Evolutionary conservation across 148 eudicot genomes (phyloP), one percentile per base, ranked within the genome.

Genomic region (Chenopodium quinoa): DNA sequence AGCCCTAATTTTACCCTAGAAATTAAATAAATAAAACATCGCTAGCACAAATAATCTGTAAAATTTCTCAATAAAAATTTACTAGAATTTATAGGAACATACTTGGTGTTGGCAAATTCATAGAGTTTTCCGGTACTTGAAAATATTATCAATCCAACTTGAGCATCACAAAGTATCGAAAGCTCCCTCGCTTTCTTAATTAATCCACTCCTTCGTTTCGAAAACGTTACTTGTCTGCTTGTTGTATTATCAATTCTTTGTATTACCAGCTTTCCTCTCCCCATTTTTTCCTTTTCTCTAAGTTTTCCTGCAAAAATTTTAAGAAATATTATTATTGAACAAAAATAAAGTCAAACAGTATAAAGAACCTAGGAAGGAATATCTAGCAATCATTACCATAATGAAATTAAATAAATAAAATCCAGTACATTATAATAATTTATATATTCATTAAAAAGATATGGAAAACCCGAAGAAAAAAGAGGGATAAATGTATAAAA

Each of bases 191-290:
- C 84, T 58, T 82, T 82, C 75, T 76, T 82, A 0, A 82, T 37
- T 58, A 82, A 69, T 32, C 84, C 84, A 68, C 19, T 82, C 37
- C 84, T 76, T 69, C 83, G 22, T 63, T 81, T 81, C 2, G 83
- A 81, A 40, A 81, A 81, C 3, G 83, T 81, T 56, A 81, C 68
- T 50, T 84, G 86, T 22, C 86, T 76, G 67, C 81, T 84, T 31
- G 86, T 84, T 47, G 83, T 63, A 23, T 84, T 84, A 54, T 84
- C 86, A 60, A 81, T 84, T 76, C 86, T 76, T 34, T 79, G 71
- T 13, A 84, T 84, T 19, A 71, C 83, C 12, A 84, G 81, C 73
- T 84, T 81, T 63, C 86, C 86, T 73, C 86, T 84, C 46, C 86
- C 86, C 86, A 80, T 84, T 77, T 56, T 72, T 14, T 14, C 2